phyloP scores from a whole-genome alignment of 805 yeast species.

The Spathaspora girioi region DNA sequence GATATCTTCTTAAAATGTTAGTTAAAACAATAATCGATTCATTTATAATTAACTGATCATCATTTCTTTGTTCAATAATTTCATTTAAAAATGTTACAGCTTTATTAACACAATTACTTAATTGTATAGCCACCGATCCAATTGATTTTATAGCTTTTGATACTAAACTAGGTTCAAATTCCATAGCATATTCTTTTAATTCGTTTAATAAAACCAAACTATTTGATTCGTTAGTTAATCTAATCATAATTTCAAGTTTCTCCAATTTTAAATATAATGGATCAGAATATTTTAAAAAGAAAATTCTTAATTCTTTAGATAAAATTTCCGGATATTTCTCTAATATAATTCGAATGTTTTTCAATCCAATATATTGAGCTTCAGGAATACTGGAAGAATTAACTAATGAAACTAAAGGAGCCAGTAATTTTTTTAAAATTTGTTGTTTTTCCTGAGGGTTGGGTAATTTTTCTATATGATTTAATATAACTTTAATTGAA shows the following conservation, averaged over 20 bases:
- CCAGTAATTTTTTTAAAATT: slow-evolving; percentile 66
- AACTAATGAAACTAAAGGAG: slow-evolving; percentile 84
- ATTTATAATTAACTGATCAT: slow-evolving; percentile 51
- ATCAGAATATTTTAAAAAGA: slow-evolving; percentile 84
- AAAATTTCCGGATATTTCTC: slow-evolving; percentile 84
- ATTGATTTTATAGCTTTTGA: slow-evolving; percentile 61
- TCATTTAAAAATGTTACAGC: slow-evolving; percentile 60
- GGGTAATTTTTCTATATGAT: slow-evolving; percentile 53
- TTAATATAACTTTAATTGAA: slow-evolving; percentile 74
- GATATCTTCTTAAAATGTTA: slow-evolving; percentile 64
- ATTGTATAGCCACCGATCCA: slow-evolving; percentile 68
- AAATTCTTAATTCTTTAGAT: slow-evolving; percentile 77
- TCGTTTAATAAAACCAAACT: slow-evolving; percentile 60
- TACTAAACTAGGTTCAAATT: slow-evolving; percentile 78
- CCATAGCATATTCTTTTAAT: slow-evolving; percentile 77
- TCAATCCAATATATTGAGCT: slow-evolving; percentile 88
- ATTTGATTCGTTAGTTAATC: slow-evolving; percentile 62
- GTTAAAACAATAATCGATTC: slow-evolving; percentile 61
- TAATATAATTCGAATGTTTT: slow-evolving; percentile 83
- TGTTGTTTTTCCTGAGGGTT: slow-evolving; percentile 37
- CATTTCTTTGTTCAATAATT: slow-evolving; percentile 59
- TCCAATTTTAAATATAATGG: slow-evolving; percentile 76
- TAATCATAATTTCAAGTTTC: slow-evolving; percentile 69
- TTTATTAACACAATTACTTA: slow-evolving; percentile 49
- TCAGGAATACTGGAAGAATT: slow-evolving; percentile 77